A percentile compares a stretch with the other conserved stretches of the same genome.
phyloP scores from a whole-genome alignment of 2,329 filamentous ascomycete genomes.

The Rutstroemia sydowiana region DNA sequence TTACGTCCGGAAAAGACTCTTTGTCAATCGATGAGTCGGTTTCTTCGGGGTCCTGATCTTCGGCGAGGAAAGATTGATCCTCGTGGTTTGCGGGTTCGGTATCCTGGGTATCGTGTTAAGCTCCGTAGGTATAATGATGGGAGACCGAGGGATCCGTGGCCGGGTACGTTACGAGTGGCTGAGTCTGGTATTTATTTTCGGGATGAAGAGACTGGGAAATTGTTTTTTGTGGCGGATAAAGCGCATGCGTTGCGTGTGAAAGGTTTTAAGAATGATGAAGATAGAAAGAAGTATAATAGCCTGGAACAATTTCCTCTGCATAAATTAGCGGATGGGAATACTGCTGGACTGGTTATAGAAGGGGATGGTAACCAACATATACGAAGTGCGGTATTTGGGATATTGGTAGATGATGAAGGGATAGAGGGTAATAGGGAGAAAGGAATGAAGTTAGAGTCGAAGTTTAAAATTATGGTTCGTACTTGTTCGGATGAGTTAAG shows the following conservation, averaged over 20 bases:
- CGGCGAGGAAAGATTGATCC: constrained; percentile 2
- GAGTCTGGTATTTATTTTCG: constrained; percentile 9
- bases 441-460: background rate
- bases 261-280: constrained; percentile 8
- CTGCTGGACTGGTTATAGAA: constrained; percentile 5
- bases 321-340: constrained; percentile 5
- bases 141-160: constrained; percentile 10
- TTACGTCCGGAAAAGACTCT: background rate
- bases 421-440: background rate
- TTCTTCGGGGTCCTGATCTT: background rate
- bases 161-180: constrained; percentile 1
- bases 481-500: background rate
- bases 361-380: background rate
- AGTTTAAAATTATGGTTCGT: background rate
- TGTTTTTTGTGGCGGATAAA: constrained; percentile 7
- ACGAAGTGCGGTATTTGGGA: background rate
- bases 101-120: background rate
- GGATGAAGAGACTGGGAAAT: background rate
- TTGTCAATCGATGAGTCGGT: background rate
- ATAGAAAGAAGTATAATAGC: constrained; percentile 8
- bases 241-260: background rate
- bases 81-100: constrained; percentile 4
- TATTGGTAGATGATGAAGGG: too few relatives aligned
- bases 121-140: constrained; percentile 1
- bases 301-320: constrained; percentile 9